phyloP scores from a whole-genome alignment of 768 basidiomycete species.

The Dendrothele bispora region DNA sequence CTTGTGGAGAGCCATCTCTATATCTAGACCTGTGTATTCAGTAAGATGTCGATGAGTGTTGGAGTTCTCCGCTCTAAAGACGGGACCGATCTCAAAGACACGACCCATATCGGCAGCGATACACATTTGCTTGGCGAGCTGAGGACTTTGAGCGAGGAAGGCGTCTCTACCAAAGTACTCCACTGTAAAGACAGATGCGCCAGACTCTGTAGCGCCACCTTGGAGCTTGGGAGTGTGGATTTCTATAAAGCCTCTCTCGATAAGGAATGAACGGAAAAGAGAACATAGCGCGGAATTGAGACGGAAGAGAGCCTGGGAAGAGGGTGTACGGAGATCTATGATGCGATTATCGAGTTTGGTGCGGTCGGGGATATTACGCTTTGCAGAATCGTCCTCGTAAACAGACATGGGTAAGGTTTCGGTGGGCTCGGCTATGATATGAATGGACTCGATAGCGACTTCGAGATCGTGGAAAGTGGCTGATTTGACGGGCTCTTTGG shows the following conservation, averaged over 20 bases:
- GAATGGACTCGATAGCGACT: constrained; percentile 36
- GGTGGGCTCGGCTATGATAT: constrained; percentile 42
- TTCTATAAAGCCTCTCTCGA: constrained; percentile 48
- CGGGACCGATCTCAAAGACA: constrained; percentile 50
- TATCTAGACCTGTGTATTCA: constrained; percentile 55
- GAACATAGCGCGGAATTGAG: neutral
- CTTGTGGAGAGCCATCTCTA: constrained; percentile 53
- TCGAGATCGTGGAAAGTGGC: constrained; percentile 1
- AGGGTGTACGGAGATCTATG: constrained; percentile 40
- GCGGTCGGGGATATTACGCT: constrained; percentile 39
- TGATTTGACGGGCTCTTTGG: neutral
- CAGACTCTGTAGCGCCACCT: constrained; percentile 50
- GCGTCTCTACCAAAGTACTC: constrained; percentile 49
- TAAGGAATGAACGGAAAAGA: constrained; percentile 43
- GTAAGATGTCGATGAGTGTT: constrained; percentile 57
- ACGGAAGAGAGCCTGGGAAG: constrained; percentile 1
- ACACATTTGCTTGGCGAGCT: constrained; percentile 56
- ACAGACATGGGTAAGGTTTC: constrained; percentile 13
- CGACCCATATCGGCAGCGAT: constrained; percentile 52
- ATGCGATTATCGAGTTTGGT: constrained; percentile 48
- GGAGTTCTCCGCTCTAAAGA: constrained; percentile 29
- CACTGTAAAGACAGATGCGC: constrained; percentile 53
- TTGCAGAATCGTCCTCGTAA: constrained; percentile 42
- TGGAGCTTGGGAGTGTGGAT: constrained; percentile 56
- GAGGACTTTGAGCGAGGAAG: constrained; percentile 53